Percentiles rank a stretch among this genome's conserved stretches.
Conservation (phyloP, 768 basidiomycete species). For the Podaxis mareebaensis region DNA sequence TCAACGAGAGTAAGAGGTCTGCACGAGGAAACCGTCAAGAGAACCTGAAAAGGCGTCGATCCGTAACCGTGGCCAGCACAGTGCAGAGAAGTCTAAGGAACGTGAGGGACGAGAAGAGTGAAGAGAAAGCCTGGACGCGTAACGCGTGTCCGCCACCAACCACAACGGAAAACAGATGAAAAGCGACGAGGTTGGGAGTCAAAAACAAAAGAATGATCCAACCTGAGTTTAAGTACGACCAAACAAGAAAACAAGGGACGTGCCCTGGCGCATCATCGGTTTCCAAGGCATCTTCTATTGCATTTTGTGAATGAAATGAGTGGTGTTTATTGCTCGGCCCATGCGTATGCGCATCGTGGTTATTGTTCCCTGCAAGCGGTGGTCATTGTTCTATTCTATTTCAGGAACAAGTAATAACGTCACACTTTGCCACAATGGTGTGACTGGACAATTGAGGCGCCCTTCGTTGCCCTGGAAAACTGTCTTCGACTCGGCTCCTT, state of each 20-base stretch:
- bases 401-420: neutral
- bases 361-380: constrained; percentile 4
- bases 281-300: neutral
- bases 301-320: neutral
- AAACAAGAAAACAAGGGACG: neutral
- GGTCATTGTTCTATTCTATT: constrained; percentile 13
- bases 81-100: neutral
- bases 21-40: constrained; percentile 14
- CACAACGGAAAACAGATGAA: neutral
- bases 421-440: neutral
- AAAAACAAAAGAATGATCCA: neutral
- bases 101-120: neutral
- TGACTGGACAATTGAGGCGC: constrained; percentile 1
- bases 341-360: neutral
- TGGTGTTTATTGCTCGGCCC: neutral
- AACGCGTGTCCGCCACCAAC: neutral
- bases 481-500: too few relatives aligned
- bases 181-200: neutral
- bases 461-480: neutral
- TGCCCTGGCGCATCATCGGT: neutral
- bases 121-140: neutral
- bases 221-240: neutral
- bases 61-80: constrained; percentile 11
- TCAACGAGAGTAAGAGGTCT: neutral
- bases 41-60: neutral